These are phyloP conservation scores for Aspergillus quadricinctus DNA, from an alignment of 2,329 filamentous ascomycete species.

Conservation along the genomic window DNA sequence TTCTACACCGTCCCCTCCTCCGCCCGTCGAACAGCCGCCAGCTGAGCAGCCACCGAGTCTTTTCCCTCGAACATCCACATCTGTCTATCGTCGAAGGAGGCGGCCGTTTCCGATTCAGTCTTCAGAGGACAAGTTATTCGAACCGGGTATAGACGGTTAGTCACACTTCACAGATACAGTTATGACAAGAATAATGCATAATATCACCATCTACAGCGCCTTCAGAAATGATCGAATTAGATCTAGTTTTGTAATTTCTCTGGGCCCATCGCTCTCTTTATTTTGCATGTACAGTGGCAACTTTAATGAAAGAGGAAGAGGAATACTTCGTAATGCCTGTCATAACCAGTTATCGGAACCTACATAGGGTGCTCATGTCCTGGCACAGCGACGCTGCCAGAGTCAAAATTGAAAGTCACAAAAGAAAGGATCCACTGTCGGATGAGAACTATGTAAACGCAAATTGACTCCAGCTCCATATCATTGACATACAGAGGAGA, in stretches of 20 bases:
- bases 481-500: neutral
- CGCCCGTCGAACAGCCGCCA: conserved; percentile 21
- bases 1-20: conserved; percentile 17
- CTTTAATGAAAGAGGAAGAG: neutral
- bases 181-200: conserved; percentile 13
- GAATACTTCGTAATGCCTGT: neutral
- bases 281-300: neutral
- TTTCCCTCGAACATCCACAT: conserved; percentile 17
- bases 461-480: neutral
- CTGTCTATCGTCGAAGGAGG: conserved; percentile 19
- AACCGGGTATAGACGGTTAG: conserved; percentile 34
- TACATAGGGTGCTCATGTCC: neutral
- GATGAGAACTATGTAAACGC: neutral
- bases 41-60: conserved; percentile 16
- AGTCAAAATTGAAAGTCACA: neutral
- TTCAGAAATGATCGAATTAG: neutral
- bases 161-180: conserved; percentile 16
- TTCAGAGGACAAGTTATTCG: conserved; percentile 28
- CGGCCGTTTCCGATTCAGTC: conserved; percentile 20
- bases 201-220: neutral
- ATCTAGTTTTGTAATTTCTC: neutral
- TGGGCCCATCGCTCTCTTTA: neutral
- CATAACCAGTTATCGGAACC: neutral
- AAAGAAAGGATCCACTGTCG: neutral
- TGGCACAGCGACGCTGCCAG: neutral